Percentiles rank a stretch among this genome's conserved stretches.
Conservation (phyloP, 768 basidiomycete genomes). For the Galerina marginata region DNA sequence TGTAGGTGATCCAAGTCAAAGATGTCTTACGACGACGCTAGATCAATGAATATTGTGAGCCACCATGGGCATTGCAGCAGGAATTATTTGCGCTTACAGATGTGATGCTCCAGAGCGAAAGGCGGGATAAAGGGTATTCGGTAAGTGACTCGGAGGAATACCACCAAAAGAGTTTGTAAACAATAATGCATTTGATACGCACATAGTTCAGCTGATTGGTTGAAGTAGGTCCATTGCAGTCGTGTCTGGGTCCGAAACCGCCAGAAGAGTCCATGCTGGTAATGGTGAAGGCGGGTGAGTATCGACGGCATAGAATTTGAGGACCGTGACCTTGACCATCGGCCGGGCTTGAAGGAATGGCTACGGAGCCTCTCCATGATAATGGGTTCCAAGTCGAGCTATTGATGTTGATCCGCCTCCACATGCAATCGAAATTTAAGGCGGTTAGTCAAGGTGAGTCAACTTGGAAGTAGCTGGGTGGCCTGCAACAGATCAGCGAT, state of each 20-base stretch:
- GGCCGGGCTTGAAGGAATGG: no score
- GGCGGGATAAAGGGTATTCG: slow-evolving; percentile 54
- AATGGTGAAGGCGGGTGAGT: not conserved
- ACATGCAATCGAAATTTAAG: no score
- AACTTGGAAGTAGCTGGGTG: not conserved
- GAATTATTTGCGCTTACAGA: slow-evolving; percentile 27
- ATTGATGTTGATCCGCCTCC: no score
- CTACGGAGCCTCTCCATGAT: no score
- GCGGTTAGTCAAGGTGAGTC: not conserved
- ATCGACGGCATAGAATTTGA: not conserved
- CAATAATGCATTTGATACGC: slow-evolving; percentile 10
- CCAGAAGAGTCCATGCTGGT: not conserved
- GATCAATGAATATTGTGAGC: not conserved
- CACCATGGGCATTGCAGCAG: not conserved
- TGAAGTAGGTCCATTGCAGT: slow-evolving; percentile 8
- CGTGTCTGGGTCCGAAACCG: not conserved
- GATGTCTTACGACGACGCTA: slow-evolving; percentile 35
- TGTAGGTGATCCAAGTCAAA: slow-evolving; percentile 47
- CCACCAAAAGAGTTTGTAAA: slow-evolving; percentile 23
- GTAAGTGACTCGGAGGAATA: slow-evolving; percentile 52
- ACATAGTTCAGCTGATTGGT: slow-evolving; percentile 41
- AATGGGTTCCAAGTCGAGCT: no score
- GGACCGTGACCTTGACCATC: not conserved
- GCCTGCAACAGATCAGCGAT: not conserved
- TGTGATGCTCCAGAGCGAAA: slow-evolving; percentile 48